Conservation (phyloP, 805 yeast genomes). For the Metschnikowia baotianmanensis region DNA sequence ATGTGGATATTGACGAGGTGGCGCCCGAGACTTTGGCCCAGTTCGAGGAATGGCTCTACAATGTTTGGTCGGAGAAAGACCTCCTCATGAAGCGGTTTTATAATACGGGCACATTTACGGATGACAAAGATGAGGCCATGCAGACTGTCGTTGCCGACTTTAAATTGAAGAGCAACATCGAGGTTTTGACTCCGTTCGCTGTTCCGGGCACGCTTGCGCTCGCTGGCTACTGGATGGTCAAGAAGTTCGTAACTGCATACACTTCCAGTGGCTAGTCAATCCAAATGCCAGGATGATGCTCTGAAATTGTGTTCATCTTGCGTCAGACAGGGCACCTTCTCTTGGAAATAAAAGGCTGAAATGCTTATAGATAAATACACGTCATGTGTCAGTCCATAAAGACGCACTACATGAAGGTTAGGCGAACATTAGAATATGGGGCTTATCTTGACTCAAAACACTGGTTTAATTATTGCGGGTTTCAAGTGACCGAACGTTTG, state of each 20-base stretch:
- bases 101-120: conserved; percentile 50
- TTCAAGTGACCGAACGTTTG: too few species aligned
- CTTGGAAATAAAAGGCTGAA: too few species aligned
- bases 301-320: neutral
- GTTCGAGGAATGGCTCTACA: conserved; percentile 75
- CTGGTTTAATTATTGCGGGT: too few species aligned
- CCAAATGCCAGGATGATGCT: too few species aligned
- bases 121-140: conserved; percentile 26
- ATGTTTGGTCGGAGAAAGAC: conserved; percentile 80
- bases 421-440: too few species aligned
- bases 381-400: too few species aligned
- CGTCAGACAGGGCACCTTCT: neutral
- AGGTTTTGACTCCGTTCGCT: conserved; percentile 13
- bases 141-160: conserved; percentile 18
- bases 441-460: too few species aligned
- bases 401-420: too few species aligned
- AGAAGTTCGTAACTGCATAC: neutral
- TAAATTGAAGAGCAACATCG: conserved; percentile 12
- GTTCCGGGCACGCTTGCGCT: conserved; percentile 7
- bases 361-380: too few species aligned
- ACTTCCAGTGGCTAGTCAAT: neutral
- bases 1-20: conserved; percentile 44
- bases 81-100: conserved; percentile 60
- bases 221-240: conserved; percentile 4
- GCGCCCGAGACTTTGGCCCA: conserved; percentile 38